These are phyloP conservation scores for Saturnispora halmiae DNA, from an alignment of 805 yeast genomes.

Conservation along the genomic window DNA sequence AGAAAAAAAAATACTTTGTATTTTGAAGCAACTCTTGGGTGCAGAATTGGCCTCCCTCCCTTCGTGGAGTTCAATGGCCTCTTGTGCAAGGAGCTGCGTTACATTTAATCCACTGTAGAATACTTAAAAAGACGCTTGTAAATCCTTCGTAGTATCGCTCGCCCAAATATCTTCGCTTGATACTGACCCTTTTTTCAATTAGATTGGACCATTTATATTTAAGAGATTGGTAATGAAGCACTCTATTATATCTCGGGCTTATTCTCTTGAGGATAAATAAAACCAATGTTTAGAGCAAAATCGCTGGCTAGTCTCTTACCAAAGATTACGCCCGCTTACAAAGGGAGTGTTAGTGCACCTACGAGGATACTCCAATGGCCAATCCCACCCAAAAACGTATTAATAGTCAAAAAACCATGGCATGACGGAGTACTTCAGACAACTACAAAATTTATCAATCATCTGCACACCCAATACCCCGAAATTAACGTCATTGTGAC, in stretches of 20 bases:
- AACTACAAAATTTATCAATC: constrained; percentile 54
- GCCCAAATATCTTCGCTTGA: too few relatives aligned
- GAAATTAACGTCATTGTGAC: constrained; percentile 69
- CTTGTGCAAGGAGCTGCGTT: constrained; percentile 10
- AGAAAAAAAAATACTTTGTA: not conserved
- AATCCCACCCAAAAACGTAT: constrained; percentile 61
- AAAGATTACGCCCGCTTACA: constrained; percentile 41
- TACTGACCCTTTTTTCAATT: too few relatives aligned
- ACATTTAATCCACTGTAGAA: constrained; percentile 1
- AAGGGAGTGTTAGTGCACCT: constrained; percentile 48
- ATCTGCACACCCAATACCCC: constrained; percentile 55
- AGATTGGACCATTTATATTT: too few relatives aligned
- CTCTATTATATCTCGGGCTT: not conserved
- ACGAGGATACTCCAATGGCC: constrained; percentile 62
- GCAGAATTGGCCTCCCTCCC: constrained; percentile 10
- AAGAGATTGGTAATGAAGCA: too few relatives aligned
- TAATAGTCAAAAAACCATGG: constrained; percentile 82
- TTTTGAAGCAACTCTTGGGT: constrained; percentile 10
- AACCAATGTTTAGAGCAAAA: constrained; percentile 8
- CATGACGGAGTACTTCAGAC: constrained; percentile 55
- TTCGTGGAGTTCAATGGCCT: constrained; percentile 11
- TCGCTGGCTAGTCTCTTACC: constrained; percentile 11
- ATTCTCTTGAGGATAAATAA: not conserved
- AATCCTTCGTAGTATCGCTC: not conserved
- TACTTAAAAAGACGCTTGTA: not conserved